These are phyloP conservation scores for Oropetium thomaeum DNA, from an alignment of 176 grass and related monocot species.

Conservation along the genomic window DNA sequence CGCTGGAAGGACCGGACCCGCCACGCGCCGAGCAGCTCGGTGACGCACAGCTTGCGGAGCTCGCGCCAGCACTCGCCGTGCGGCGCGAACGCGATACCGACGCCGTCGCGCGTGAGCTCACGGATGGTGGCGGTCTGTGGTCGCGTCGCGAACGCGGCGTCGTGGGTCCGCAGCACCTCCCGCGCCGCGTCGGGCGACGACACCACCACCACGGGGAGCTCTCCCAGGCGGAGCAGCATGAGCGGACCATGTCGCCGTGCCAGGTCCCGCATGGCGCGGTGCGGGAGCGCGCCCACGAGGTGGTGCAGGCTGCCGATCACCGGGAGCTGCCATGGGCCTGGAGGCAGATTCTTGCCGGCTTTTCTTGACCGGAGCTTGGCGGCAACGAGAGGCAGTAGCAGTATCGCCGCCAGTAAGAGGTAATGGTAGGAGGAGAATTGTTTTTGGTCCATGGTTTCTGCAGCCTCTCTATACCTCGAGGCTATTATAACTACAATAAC, in stretches of 20 bases:
- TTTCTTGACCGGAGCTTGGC: background rate
- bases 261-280: constrained; percentile 37
- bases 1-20: constrained; percentile 17
- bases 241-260: constrained; percentile 36
- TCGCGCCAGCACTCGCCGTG: constrained; percentile 40
- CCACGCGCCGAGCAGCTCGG: constrained; percentile 35
- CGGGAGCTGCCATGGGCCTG: constrained; percentile 46
- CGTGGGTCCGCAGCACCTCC: constrained; percentile 40
- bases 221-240: constrained; percentile 48
- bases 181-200: constrained; percentile 45
- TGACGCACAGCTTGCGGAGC: constrained; percentile 45
- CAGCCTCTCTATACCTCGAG: background rate
- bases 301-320: constrained; percentile 51
- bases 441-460: constrained; percentile 13
- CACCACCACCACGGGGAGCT: constrained; percentile 45
- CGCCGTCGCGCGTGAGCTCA: constrained; percentile 4
- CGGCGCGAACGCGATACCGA: constrained; percentile 36
- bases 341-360: constrained; percentile 26
- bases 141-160: constrained; percentile 42
- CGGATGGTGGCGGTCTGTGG: constrained; percentile 23
- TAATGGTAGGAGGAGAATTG: background rate
- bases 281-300: constrained; percentile 40
- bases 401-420: background rate
- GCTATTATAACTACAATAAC: background rate
- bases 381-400: constrained; percentile 17